A percentile compares a stretch with the other conserved stretches of the same genome.
phyloP scores from a whole-genome alignment of 2,329 filamentous ascomycete genomes.

The Aspergillus terreus region DNA sequence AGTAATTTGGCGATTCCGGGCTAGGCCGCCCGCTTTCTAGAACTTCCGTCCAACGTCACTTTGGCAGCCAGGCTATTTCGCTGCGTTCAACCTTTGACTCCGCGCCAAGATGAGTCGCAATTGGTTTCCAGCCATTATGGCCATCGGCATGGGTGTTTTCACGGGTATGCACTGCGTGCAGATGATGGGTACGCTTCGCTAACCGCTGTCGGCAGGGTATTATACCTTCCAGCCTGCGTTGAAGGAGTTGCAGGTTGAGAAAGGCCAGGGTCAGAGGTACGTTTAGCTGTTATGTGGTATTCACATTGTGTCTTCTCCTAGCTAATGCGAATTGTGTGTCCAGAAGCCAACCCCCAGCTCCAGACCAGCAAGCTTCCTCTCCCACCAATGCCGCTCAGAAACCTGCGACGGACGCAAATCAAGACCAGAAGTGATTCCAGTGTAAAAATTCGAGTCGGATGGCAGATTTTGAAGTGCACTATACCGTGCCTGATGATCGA shows the following conservation, averaged over 20 bases:
- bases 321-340: not conserved
- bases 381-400: not conserved
- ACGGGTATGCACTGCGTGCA: slow-evolving; percentile 27
- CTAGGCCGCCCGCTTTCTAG: not conserved
- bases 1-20: slow-evolving; percentile 21
- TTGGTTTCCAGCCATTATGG: slow-evolving; percentile 7
- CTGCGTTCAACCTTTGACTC: not conserved
- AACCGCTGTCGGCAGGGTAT: slow-evolving; percentile 32
- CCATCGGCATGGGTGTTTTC: slow-evolving; percentile 21
- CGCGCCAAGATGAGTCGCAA: slow-evolving; percentile 7
- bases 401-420: not conserved
- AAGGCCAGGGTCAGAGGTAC: slow-evolving; percentile 14
- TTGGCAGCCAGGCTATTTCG: not conserved
- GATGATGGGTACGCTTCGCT: slow-evolving; percentile 5
- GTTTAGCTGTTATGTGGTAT: not conserved
- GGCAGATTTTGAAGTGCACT: not conserved
- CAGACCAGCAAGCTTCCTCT: not conserved
- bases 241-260: slow-evolving; percentile 32
- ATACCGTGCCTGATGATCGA: too few relatives aligned
- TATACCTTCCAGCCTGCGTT: slow-evolving; percentile 43
- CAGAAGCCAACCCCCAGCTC: not conserved
- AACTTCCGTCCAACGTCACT: not conserved
- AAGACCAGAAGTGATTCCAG: not conserved
- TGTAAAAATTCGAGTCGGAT: not conserved
- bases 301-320: not conserved